A percentile compares a stretch with the other conserved stretches of the same genome.
Evolutionary conservation across 352 stramenopile genomes (phyloP).

Genomic region (Globisporangium apiculatum): DNA sequence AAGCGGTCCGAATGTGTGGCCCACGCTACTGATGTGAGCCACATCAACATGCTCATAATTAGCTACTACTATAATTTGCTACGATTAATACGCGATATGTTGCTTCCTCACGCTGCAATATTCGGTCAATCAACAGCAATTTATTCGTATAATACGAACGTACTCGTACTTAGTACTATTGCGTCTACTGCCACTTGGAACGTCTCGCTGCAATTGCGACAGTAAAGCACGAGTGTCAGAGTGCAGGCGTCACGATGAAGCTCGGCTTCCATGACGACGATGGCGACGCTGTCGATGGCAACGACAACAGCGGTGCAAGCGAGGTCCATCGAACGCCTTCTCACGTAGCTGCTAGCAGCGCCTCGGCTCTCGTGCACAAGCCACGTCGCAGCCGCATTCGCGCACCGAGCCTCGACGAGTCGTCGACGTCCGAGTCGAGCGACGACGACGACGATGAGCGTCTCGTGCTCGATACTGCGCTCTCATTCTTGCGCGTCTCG

Average conservation of each 20-base stretch:
- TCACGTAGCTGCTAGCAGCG: neutral
- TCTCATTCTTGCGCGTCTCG: constrained; percentile 7
- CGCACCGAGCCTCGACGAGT: constrained; percentile 32
- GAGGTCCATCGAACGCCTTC: too few relatives aligned
- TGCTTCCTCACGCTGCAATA: too few relatives aligned
- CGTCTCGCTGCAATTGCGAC: too few relatives aligned
- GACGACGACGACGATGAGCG: constrained; percentile 18
- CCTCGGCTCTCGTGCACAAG: neutral
- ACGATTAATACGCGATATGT: too few relatives aligned
- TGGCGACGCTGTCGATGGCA: constrained; percentile 16
- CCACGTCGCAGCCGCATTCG: constrained; percentile 21
- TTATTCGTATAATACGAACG: too few relatives aligned
- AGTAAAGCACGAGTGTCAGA: constrained; percentile 12
- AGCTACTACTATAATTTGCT: too few relatives aligned
- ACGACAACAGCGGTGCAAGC: neutral
- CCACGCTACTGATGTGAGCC: too few relatives aligned
- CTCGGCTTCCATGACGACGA: constrained; percentile 32
- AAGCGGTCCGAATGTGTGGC: too few relatives aligned
- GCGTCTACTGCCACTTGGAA: too few relatives aligned
- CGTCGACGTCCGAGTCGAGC: constrained; percentile 36
- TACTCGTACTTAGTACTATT: too few relatives aligned
- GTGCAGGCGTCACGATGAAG: constrained; percentile 28
- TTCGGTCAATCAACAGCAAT: too few relatives aligned
- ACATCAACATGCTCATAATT: too few relatives aligned
- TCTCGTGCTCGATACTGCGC: constrained; percentile 1